Evolutionary conservation across 2,329 filamentous ascomycete genomes (phyloP), one percentile per base, ranked within the genome.

Genomic region (Aspergillus intermedius): DNA sequence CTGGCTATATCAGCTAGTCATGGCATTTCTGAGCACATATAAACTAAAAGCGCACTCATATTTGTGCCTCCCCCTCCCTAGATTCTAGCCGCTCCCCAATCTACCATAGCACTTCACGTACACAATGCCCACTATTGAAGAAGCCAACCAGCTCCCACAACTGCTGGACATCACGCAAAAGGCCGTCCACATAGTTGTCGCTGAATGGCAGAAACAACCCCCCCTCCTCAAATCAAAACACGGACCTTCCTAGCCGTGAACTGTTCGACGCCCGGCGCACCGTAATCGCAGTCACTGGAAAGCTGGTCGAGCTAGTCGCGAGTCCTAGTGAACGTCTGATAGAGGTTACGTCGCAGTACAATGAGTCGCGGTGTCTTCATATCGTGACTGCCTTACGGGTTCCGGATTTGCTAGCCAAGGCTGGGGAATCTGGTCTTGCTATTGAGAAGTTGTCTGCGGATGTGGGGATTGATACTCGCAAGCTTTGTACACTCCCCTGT

Each of bases 291-390:
- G 41, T 12, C 21, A 17, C 45, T 5, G 50, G 45, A 5, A 12
- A 19, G 5, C 13, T 46, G 12, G 25, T 37, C 1, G 50, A 52
- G 32, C 43, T 52, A 3, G 42, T 49, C 4, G 34, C 47, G 13
- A 45, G 47, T 3, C 45, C 50, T 9, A 45, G 25, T 4, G 42
- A 17, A 3, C 47, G 45, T 5, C 19, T 52, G 3, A 41, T 44
- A 7, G 42, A 52, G 30, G 45, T 47, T 5, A 28, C 45, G 6
- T 39, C 21, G 4, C 50, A 49, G 37, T 52, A 49, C 17, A 28
- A 30, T 5, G 47, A 49, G 13, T 19, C 45, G 2, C 25, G 50
- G 12, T 41, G 44, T 8, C 23, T 52, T 19, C 22, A 35, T 42
- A 46, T 52, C 32, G 50, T 25, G 3, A 47, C 42, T 1, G 42